phyloP scores from a whole-genome alignment of 352 stramenopile species.

The Phytophthora colocasiae region DNA sequence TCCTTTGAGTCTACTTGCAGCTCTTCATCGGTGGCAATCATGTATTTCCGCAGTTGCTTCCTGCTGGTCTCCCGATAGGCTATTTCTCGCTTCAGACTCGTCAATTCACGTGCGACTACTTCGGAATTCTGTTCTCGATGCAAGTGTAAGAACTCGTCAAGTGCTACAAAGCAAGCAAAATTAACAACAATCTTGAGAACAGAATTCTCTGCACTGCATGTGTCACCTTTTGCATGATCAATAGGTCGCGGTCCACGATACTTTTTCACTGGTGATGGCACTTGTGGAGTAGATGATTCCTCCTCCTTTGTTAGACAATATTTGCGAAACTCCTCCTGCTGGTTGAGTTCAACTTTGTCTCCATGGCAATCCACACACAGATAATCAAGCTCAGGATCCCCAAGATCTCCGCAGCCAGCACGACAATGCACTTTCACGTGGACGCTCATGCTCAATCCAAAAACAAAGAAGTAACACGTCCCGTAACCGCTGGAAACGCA shows the following conservation, averaged over 20 bases:
- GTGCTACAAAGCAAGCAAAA: constrained; percentile 29
- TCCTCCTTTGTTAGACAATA: constrained; percentile 33
- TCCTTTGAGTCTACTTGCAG: constrained; percentile 66
- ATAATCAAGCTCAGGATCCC: constrained; percentile 64
- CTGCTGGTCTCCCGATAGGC: constrained; percentile 65
- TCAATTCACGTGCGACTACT: constrained; percentile 54
- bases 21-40: constrained; percentile 70
- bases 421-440: constrained; percentile 56
- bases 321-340: constrained; percentile 50
- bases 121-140: constrained; percentile 49
- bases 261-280: constrained; percentile 22
- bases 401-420: constrained; percentile 62
- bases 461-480: neutral
- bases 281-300: neutral
- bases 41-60: constrained; percentile 69
- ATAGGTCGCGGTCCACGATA: constrained; percentile 51
- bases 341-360: constrained; percentile 51
- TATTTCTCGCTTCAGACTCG: constrained; percentile 68
- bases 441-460: constrained; percentile 46
- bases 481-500: constrained; percentile 16
- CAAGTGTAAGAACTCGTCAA: constrained; percentile 53
- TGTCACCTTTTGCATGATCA: constrained; percentile 60
- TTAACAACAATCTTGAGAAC: neutral
- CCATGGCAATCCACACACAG: constrained; percentile 76
- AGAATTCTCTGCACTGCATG: neutral